Percentiles rank a stretch among this genome's conserved stretches.
Evolutionary conservation across 208 protist genomes (phyloP).

Genomic region (Acanthamoeba culbertsoni): DNA sequence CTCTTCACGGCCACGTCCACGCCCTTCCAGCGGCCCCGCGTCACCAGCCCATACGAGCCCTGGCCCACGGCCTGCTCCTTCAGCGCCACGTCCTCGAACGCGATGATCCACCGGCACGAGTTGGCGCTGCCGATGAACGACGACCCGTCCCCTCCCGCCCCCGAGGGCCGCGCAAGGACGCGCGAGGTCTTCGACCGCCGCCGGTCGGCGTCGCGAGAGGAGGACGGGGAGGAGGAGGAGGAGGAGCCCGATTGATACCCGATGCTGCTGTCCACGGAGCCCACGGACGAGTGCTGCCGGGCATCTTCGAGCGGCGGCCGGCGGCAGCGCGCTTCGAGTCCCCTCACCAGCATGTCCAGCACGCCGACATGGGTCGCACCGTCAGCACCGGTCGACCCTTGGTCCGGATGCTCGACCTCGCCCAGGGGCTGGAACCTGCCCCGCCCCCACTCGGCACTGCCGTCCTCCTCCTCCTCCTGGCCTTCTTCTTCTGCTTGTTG

Average conservation of each 20-base stretch:
- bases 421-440: not conserved
- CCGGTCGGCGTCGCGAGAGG: not conserved
- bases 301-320: not conserved
- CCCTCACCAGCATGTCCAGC: not conserved
- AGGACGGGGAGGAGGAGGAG: not conserved
- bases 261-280: not conserved
- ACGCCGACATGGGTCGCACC: not conserved
- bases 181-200: no score
- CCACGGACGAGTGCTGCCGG: not conserved
- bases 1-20: conserved; percentile 50
- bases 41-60: conserved; percentile 17
- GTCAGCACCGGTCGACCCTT: not conserved
- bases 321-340: not conserved
- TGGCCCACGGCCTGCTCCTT: not conserved
- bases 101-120: conserved; percentile 34
- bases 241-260: not conserved
- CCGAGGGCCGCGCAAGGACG: not conserved
- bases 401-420: not conserved
- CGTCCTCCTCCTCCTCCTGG: not conserved
- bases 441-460: not conserved
- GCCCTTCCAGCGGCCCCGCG: conserved; percentile 2
- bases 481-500: no score
- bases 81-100: not conserved
- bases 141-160: no score
- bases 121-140: conserved; percentile 6